Conservation (phyloP, 1,284 basidiomycete species). For the Sporisorium graminicola region DNA sequence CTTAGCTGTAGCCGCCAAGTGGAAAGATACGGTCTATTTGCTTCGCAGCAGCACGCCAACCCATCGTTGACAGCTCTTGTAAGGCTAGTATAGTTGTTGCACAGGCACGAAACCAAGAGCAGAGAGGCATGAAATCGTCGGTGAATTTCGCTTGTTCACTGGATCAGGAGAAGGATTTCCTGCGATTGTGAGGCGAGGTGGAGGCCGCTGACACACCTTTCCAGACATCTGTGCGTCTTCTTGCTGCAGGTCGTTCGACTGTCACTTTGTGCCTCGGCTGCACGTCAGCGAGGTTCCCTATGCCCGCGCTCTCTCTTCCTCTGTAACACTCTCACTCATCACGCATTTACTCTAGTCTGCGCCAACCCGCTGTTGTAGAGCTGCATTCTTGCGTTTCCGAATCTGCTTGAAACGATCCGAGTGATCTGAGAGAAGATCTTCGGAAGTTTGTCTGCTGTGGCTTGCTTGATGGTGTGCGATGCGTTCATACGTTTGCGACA, state of each 20-base stretch:
- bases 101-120: no score
- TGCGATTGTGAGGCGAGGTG: slow-evolving; percentile 8
- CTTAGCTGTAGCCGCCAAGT: no score
- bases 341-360: slow-evolving; percentile 1
- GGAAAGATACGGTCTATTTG: no score
- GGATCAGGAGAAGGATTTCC: not conserved
- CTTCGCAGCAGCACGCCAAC: no score
- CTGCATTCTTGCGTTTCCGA: not conserved
- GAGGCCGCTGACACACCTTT: slow-evolving; percentile 36
- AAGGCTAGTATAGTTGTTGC: no score
- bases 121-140: not conserved
- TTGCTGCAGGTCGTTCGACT: not conserved
- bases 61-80: no score
- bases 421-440: not conserved
- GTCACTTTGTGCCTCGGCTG: slow-evolving; percentile 16
- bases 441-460: not conserved
- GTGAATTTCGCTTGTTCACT: slow-evolving; percentile 1
- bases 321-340: slow-evolving; percentile 23
- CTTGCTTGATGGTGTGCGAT: slow-evolving; percentile 3
- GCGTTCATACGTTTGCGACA: slow-evolving; percentile 2
- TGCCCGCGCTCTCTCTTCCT: no score
- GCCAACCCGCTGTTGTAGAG: not conserved
- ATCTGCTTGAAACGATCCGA: not conserved
- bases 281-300: not conserved
- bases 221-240: not conserved